These are phyloP conservation scores for Starmera amethionina DNA, from an alignment of 805 yeast genomes.

Conservation along the genomic window DNA sequence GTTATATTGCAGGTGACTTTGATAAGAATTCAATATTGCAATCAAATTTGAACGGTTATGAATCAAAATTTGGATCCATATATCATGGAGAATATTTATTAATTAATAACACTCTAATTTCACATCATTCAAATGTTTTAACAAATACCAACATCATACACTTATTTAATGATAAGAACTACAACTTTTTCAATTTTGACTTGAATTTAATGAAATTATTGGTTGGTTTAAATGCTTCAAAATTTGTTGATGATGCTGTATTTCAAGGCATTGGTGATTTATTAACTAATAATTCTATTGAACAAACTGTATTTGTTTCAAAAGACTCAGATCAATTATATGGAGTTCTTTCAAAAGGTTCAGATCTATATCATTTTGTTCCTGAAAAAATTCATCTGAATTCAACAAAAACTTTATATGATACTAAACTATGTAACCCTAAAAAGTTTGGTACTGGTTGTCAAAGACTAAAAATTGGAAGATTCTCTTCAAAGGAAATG, in stretches of 20 bases:
- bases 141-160: constrained; percentile 42
- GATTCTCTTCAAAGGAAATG: constrained; percentile 19
- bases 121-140: constrained; percentile 30
- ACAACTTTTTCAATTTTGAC: constrained; percentile 8
- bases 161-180: constrained; percentile 24
- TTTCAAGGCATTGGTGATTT: constrained; percentile 47
- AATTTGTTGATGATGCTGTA: constrained; percentile 60
- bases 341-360: constrained; percentile 19
- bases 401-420: constrained; percentile 24
- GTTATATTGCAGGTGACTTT: constrained; percentile 34
- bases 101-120: constrained; percentile 23
- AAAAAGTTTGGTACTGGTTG: constrained; percentile 54
- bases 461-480: constrained; percentile 42
- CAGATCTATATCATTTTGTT: constrained; percentile 56
- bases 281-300: constrained; percentile 39
- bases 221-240: constrained; percentile 47
- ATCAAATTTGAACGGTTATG: constrained; percentile 19
- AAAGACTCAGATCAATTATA: constrained; percentile 20
- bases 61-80: constrained; percentile 12
- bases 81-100: constrained; percentile 24
- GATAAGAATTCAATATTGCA: constrained; percentile 8
- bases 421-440: constrained; percentile 44
- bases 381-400: constrained; percentile 28
- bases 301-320: constrained; percentile 58
- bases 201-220: constrained; percentile 51